phyloP scores from a whole-genome alignment of 108 stramenopile species.

The Cyclotella cryptica region DNA sequence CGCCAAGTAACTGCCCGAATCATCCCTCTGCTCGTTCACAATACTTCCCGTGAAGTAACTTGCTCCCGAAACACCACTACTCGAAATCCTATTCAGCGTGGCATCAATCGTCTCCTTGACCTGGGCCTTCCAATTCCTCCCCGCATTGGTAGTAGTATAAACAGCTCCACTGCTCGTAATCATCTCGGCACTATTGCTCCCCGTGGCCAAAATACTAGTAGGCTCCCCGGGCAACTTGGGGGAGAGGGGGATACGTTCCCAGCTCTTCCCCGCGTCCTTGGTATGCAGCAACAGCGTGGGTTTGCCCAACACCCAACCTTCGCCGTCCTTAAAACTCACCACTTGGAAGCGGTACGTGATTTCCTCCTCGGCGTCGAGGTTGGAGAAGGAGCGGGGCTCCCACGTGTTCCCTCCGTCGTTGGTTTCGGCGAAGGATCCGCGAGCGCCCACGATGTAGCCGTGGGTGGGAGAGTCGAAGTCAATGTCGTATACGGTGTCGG shows the following conservation, averaged over 20 bases:
- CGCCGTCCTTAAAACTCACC: conserved; percentile 89
- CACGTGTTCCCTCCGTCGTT: conserved; percentile 94
- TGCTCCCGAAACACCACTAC: conserved; percentile 92
- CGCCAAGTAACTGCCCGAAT: conserved; percentile 89
- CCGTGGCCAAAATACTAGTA: conserved; percentile 85
- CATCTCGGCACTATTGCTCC: conserved; percentile 94
- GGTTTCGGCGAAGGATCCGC: conserved; percentile 97
- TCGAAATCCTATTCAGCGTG: conserved; percentile 92
- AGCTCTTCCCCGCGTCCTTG: conserved; percentile 91
- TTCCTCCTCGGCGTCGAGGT: conserved; percentile 97
- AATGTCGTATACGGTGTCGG: conserved; percentile 94
- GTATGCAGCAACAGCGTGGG: conserved; percentile 95
- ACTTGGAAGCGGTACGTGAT: conserved; percentile 91
- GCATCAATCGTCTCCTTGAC: conserved; percentile 99
- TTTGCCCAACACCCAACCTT: conserved; percentile 97
- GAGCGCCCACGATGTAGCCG: conserved; percentile 96
- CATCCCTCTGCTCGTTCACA: conserved; percentile 89
- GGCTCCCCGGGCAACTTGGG: conserved; percentile 98
- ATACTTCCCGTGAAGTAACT: conserved; percentile 95
- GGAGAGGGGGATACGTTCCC: conserved; percentile 97
- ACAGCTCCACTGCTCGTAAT: conserved; percentile 93
- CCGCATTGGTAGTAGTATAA: conserved; percentile 95
- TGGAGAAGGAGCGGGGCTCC: conserved; percentile 93
- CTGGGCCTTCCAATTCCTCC: conserved; percentile 97
- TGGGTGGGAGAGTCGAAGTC: conserved; percentile 93